Base-by-base conservation (phyloP, 1,284 basidiomycete genomes). In the Ustilago loliicola region DNA sequence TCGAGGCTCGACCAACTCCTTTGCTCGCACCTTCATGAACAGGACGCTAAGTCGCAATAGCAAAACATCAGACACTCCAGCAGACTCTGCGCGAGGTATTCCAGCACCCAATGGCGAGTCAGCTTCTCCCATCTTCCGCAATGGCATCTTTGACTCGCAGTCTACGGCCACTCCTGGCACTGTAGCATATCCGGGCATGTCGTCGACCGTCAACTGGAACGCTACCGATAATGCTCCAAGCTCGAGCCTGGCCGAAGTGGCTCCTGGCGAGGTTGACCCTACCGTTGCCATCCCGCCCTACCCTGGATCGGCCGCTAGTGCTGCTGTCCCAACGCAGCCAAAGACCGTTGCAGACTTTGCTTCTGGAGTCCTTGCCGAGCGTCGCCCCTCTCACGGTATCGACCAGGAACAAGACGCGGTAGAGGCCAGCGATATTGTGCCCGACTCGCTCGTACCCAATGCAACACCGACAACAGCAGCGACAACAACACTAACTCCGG, bases 381-480 rank as follows among this genome's bases (percentile, higher is more conserved):
- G 73, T 47, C 70, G 72, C 40, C 64, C 70, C 1, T 74, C 77
- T 0, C 62, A 68, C 8, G 80, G 79, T 17, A 72, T 81, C 58
- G 73, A 80, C 27, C 61, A 81, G 48, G 80, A 82, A 62, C 80
- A 81, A 48, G 67, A 71, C 34, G 62, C 56, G 1, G 54, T 56
- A 17, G 79, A 80, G 38, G 63, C 74, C 19, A 57, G 25, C 25
- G 62, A 72, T 29, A 61, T 63, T 29, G 57, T 69, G 2, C 27
- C 66, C 11, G 71, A 63, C 29, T 47, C 69, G 36, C 50, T 60
- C 21, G 55, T n/a, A 2, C 15, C 42, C 11, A n/a, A 52, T 3
- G 13, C 66, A 15, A 38, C 61, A 2, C n/a, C 62, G 23, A 36
- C 55, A n/a, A 45, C 32, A 25, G n/a, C 51, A 2, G 8, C 61